phyloP scores from a whole-genome alignment of 768 basidiomycete species.

The Porphyrellus cyaneotinctus region DNA sequence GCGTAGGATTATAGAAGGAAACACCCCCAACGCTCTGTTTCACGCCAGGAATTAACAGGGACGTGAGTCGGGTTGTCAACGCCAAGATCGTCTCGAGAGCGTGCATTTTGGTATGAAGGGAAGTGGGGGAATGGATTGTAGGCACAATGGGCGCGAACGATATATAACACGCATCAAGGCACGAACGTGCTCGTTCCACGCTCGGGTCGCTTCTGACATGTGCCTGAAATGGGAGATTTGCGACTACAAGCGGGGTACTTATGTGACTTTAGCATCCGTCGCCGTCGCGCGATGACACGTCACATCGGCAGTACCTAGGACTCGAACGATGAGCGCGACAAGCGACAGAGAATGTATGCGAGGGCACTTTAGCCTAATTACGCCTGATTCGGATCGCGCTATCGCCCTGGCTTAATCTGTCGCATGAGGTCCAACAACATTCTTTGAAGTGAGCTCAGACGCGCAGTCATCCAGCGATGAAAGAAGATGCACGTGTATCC shows the following conservation, averaged over 20 bases:
- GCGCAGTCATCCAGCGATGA: no score
- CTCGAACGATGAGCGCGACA: not conserved
- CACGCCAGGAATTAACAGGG: not conserved
- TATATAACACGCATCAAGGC: not conserved
- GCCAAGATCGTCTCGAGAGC: not conserved
- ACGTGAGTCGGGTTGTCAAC: not conserved
- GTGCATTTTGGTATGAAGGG: conserved; percentile 5
- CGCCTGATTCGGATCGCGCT: not conserved
- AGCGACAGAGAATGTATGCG: not conserved
- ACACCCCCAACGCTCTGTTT: conserved; percentile 1
- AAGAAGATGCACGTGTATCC: no score
- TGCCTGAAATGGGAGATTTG: not conserved
- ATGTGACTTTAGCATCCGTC: not conserved
- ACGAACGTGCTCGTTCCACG: not conserved
- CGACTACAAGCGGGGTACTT: not conserved
- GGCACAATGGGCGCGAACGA: not conserved
- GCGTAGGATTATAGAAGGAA: conserved; percentile 34
- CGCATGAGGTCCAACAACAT: no score
- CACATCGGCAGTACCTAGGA: not conserved
- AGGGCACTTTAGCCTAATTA: not conserved
- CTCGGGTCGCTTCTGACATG: no score
- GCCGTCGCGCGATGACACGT: not conserved
- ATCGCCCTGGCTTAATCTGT: no score
- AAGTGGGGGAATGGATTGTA: not conserved
- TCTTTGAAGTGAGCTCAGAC: no score